phyloP scores from a whole-genome alignment of 805 yeast genomes.

The Saccharomycopsis selenospora region DNA sequence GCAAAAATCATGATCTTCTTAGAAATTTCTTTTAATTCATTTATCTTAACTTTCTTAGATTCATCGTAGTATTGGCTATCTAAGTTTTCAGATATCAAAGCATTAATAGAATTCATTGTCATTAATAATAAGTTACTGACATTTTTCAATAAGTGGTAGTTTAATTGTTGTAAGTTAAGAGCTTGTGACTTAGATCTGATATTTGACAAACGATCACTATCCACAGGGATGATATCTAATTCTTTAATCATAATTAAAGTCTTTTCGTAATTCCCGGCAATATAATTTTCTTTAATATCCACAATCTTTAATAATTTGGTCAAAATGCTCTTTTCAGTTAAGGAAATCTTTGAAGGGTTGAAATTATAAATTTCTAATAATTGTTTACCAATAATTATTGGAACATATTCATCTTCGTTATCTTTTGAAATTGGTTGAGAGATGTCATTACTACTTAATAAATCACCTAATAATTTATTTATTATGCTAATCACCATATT shows the following conservation, averaged over 20 bases:
- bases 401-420: conserved; percentile 32
- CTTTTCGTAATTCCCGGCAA: conserved; percentile 50
- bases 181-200: conserved; percentile 68
- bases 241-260: conserved; percentile 49
- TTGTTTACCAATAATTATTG: conserved; percentile 33
- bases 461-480: conserved; percentile 72
- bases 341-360: conserved; percentile 41
- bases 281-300: conserved; percentile 53
- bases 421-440: conserved; percentile 40
- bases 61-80: conserved; percentile 36
- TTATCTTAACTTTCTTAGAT: conserved; percentile 46
- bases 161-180: conserved; percentile 40
- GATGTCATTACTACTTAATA: conserved; percentile 61
- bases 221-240: conserved; percentile 61
- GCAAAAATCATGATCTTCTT: conserved; percentile 90
- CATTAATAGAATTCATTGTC: conserved; percentile 71
- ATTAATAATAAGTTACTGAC: conserved; percentile 75
- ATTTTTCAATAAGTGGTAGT: conserved; percentile 68
- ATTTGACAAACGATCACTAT: conserved; percentile 41
- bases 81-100: conserved; percentile 38
- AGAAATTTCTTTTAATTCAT: conserved; percentile 54
- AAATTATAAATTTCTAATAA: conserved; percentile 44
- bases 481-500: conserved; percentile 70
- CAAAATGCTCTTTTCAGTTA: conserved; percentile 57
- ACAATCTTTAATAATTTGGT: conserved; percentile 57